Evolutionary conservation across 805 yeast genomes (phyloP), one percentile per base, ranked within the genome.

Genomic region (Nakazawaea laoshanensis): DNA sequence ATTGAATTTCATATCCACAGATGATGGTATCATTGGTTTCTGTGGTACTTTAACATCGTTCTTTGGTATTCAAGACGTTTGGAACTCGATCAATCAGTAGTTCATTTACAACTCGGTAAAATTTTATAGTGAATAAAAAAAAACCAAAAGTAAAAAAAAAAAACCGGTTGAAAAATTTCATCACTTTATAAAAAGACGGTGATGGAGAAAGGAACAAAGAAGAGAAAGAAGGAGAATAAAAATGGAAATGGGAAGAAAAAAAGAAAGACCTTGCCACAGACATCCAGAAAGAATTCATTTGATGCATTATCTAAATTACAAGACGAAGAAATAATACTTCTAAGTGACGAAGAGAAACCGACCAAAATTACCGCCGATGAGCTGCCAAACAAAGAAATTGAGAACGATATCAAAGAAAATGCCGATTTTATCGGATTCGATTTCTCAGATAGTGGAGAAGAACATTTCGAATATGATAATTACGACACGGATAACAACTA

Each of bases 31-130:
- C 26, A 72, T 86, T 32, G 96, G 94, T 23, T 59, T 77, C 37
- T 86, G 92, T 24, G 97, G 97, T 51, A 68, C 81, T 17, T 59
- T 83, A 38, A 86, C 96, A 20, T 80, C 95, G 24, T 39, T 76
- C 30, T 63, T 86, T 56, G 95, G 95, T 27, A 62, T 86, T 33
- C 72, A 69, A 50, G 87, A 81, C 46, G 50, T 77, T 44, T 78
- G 94, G 94, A 59, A 52, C 23, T 53, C 67, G 29, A 66, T 71
- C 4, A 52, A 20, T 20, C 10, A 20, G 22, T n/a, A n/a, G 14
- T 3, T 17, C 30, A 11, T 7, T 11, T 7, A 6, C 14, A 12
- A 24, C 7, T 24, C 26, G 8, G n/a, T 7, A 13, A 11, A 13
- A 12, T 24, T 7, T 21, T 15, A 16, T 22, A 16, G 20, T 24